Base-by-base conservation (phyloP, 768 basidiomycete species). In the Fomitopsis serialis region DNA sequence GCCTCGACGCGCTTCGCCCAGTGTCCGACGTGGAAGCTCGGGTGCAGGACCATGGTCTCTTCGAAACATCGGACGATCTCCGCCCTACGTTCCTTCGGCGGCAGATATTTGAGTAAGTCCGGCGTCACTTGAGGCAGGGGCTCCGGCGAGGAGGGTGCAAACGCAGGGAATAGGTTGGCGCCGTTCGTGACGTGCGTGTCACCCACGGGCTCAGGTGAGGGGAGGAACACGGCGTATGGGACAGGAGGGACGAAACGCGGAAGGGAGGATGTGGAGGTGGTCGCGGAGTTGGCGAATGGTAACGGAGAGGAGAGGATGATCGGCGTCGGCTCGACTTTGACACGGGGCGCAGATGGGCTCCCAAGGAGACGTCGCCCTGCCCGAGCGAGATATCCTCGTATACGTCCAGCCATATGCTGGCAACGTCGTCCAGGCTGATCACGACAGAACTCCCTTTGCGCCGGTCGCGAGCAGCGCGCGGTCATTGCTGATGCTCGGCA, bases 361-460 rank as follows among this genome's bases (percentile, higher is more conserved):
- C 34, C 7, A 19, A 40, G 6, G 19, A 63, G 50, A 62, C 67
- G 37, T 40, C 19, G 8, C 7, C 6, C 19, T 15, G 37, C 9
- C 34, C 34, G 15, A 35, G 34, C 34, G 34, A 15, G 46, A 55
- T 51, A 8, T 68, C 60, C 13, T 79, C 75, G 34, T 82, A 74
- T 59, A 82, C 78, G 29, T 74, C 71, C 21, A 87, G 74, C 83
- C 84, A 88, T 40, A 85, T 74, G 46, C 76, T 67, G 9, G 77
- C 70, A 40, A 87, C 72, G 60, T 85, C 84, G 45, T 84, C 75
- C 12, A 82, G 62, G 0, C 77, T 75, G 50, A 83, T 71, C 19
- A 81, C 71, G 32, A 87, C 68, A 8, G 79, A 78, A 8, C 75
- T 76, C 29, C 74, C 70, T 12, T 72, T 68, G 65, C 48, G 32